Evolutionary conservation across 2,329 filamentous ascomycete genomes (phyloP).

Genomic region (Chaetomiaceae sp.): DNA sequence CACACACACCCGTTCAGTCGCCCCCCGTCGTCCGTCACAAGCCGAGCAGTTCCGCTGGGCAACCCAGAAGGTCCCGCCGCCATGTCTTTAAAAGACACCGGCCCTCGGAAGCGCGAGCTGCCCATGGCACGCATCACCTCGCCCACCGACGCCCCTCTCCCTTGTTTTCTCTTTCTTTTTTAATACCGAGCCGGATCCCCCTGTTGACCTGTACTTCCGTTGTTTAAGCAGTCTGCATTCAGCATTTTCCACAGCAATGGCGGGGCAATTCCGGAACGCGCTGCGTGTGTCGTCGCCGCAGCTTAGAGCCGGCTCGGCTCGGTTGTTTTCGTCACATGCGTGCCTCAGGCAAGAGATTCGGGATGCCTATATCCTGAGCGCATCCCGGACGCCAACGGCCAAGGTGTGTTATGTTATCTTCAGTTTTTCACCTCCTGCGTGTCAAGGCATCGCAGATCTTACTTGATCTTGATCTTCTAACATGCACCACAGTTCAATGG

Average conservation of each 20-base stretch:
- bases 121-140: neutral
- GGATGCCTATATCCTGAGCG: conserved; percentile 92
- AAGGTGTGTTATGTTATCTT: conserved; percentile 58
- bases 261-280: conserved; percentile 17
- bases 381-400: conserved; percentile 80
- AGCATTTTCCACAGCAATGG: conserved; percentile 13
- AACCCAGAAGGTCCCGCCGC: neutral
- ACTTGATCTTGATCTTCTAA: neutral
- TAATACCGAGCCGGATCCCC: neutral
- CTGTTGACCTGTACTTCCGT: neutral
- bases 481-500: conserved; percentile 81
- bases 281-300: conserved; percentile 20
- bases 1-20: conserved; percentile 6
- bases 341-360: conserved; percentile 59
- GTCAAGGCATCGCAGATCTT: too few relatives aligned
- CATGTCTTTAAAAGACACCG: conserved; percentile 17
- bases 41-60: conserved; percentile 19
- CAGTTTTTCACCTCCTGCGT: too few relatives aligned
- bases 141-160: neutral
- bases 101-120: conserved; percentile 13
- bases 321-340: conserved; percentile 26
- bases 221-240: neutral
- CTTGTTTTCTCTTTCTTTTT: neutral
- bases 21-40: conserved; percentile 24
- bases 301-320: conserved; percentile 19